These are phyloP conservation scores for Coemansia furcata DNA, from an alignment of 192 early-diverging fungal genomes.

Conservation along the genomic window DNA sequence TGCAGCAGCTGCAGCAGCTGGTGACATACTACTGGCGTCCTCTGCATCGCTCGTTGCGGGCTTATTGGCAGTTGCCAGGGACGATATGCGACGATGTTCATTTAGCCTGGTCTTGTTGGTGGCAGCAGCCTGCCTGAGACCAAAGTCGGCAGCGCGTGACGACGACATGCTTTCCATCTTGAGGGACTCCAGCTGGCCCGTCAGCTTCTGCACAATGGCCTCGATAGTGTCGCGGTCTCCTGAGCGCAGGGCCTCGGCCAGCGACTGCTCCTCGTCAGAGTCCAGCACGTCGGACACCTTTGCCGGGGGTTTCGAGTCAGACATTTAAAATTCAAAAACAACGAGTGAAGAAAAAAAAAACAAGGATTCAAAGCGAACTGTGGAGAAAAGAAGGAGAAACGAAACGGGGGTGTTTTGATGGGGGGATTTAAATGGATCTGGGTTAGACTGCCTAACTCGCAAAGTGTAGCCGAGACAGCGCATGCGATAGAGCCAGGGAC, in stretches of 20 bases:
- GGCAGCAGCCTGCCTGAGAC: neutral
- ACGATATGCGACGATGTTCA: constrained; percentile 5
- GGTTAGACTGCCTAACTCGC: neutral
- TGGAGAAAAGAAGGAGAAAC: neutral
- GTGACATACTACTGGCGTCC: neutral
- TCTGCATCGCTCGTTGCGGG: neutral
- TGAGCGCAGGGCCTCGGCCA: constrained; percentile 39
- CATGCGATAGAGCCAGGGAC: neutral
- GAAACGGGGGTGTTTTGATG: neutral
- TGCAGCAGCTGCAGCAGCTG: neutral
- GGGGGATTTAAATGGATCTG: neutral
- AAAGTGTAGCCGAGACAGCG: neutral
- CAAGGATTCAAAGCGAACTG: neutral
- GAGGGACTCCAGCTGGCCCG: constrained; percentile 45
- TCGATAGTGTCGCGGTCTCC: constrained; percentile 50
- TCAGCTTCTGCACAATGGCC: constrained; percentile 43
- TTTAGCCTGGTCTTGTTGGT: neutral
- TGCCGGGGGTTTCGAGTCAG: constrained; percentile 1
- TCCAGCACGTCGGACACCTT: constrained; percentile 7
- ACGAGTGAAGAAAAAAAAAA: neutral
- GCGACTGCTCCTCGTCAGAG: constrained; percentile 29
- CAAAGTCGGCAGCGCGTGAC: constrained; percentile 23
- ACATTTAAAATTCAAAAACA: constrained; percentile 9
- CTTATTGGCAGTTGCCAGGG: neutral
- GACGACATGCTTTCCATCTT: constrained; percentile 32